phyloP scores from a whole-genome alignment of 2,329 filamentous ascomycete species.

The Berkeleyomyces basicola region DNA sequence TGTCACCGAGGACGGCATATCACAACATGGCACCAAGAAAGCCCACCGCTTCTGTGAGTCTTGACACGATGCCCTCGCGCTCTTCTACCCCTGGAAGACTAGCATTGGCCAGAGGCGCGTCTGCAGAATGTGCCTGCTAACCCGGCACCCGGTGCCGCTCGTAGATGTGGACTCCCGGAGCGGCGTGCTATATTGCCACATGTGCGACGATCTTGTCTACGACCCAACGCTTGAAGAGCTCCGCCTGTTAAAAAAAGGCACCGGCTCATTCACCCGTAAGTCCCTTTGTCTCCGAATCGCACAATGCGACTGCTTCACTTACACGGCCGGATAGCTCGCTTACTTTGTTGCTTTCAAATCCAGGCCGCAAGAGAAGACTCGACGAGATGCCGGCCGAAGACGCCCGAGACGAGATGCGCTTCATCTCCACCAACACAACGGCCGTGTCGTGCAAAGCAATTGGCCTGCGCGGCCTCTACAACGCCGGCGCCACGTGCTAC shows the following conservation, averaged over 20 bases:
- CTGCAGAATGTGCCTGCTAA: conserved; percentile 16
- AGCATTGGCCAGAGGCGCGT: no score
- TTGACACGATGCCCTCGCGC: neutral
- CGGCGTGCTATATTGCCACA: conserved; percentile 62
- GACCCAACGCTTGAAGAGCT: conserved; percentile 66
- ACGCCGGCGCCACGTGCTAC: conserved; percentile 96
- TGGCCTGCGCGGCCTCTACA: conserved; percentile 83
- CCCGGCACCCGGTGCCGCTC: conserved; percentile 8
- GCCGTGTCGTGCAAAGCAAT: conserved; percentile 70
- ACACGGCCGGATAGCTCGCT: neutral
- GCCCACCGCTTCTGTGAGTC: conserved; percentile 55
- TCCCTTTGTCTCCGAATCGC: conserved; percentile 8
- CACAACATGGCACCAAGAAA: conserved; percentile 51
- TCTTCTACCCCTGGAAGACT: no score
- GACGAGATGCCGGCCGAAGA: conserved; percentile 52
- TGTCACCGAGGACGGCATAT: conserved; percentile 46
- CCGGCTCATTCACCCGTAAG: conserved; percentile 47
- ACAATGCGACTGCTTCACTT: neutral
- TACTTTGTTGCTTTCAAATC: conserved; percentile 9
- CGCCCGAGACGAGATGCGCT: conserved; percentile 55
- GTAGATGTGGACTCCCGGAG: conserved; percentile 62
- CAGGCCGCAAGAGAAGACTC: conserved; percentile 57
- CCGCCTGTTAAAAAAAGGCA: conserved; percentile 51
- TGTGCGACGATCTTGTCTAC: conserved; percentile 70
- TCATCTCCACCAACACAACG: conserved; percentile 62